Percentiles rank a stretch among this genome's conserved stretches.
These are phyloP conservation scores for Trichoderma endophyticum DNA, from an alignment of 2,329 filamentous ascomycete genomes.

Conservation along the genomic window DNA sequence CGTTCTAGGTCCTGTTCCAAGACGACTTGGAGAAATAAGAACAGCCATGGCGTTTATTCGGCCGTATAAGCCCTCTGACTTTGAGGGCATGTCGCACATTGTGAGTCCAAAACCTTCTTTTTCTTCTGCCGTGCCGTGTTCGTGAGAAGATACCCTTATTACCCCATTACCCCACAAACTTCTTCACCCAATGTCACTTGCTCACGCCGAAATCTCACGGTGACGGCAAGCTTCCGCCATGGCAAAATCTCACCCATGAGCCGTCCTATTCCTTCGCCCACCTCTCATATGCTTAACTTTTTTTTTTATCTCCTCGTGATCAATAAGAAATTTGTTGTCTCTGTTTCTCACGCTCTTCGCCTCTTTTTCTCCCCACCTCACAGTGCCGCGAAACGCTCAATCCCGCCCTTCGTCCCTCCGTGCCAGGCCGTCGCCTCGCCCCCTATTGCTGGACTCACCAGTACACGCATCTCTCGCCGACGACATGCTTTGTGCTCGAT, in stretches of 20 bases:
- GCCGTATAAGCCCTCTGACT: constrained; percentile 38
- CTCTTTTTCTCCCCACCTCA: background rate
- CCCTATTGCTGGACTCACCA: constrained; percentile 53
- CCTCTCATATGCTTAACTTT: background rate
- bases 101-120: constrained; percentile 28
- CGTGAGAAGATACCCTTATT: background rate
- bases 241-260: background rate
- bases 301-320: background rate
- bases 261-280: background rate
- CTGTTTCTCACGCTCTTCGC: background rate
- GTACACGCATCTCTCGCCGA: constrained; percentile 45
- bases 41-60: constrained; percentile 45
- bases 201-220: background rate
- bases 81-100: constrained; percentile 41
- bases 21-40: background rate
- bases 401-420: constrained; percentile 37
- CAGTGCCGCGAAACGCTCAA: constrained; percentile 50
- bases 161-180: background rate
- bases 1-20: background rate
- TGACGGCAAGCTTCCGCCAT: background rate
- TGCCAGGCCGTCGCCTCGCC: constrained; percentile 35
- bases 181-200: background rate
- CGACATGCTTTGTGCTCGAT: constrained; percentile 47
- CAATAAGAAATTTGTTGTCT: background rate
- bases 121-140: background rate